Percentiles rank a stretch among this genome's conserved stretches.
phyloP scores from a whole-genome alignment of 2,329 filamentous ascomycete species.

The Ceratocystis alfenasii region DNA sequence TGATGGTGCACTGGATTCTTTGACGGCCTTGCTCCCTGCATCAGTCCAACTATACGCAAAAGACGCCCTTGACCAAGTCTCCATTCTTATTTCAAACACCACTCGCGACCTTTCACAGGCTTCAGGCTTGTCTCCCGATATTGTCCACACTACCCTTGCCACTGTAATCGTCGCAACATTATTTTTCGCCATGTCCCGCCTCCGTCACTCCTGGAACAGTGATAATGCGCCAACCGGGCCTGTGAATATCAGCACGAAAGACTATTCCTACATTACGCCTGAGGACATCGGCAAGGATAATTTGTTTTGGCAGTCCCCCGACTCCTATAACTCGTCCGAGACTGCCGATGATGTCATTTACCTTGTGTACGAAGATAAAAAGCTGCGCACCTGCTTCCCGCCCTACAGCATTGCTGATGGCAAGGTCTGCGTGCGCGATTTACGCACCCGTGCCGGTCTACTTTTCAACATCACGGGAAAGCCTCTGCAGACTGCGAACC shows the following conservation, averaged over 20 bases:
- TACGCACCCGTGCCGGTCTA: slow-evolving; percentile 54
- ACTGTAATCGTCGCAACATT: slow-evolving; percentile 35
- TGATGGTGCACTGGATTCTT: slow-evolving; percentile 42
- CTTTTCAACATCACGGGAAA: slow-evolving; percentile 54
- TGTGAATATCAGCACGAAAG: slow-evolving; percentile 56
- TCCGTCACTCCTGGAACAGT: slow-evolving; percentile 37
- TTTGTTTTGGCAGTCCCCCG: slow-evolving; percentile 27
- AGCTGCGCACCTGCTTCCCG: slow-evolving; percentile 40
- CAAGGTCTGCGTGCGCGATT: slow-evolving; percentile 53
- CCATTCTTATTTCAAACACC: slow-evolving; percentile 36
- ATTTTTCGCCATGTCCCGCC: slow-evolving; percentile 38
- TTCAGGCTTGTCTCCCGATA: slow-evolving; percentile 38
- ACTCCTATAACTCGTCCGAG: not conserved
- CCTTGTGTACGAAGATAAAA: slow-evolving; percentile 11
- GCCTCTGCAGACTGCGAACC: slow-evolving; percentile 51
- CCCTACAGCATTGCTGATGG: slow-evolving; percentile 65
- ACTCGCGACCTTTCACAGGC: slow-evolving; percentile 42
- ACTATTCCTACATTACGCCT: slow-evolving; percentile 74
- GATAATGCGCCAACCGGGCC: slow-evolving; percentile 30
- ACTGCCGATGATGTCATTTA: slow-evolving; percentile 17
- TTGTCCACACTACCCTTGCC: slow-evolving; percentile 38
- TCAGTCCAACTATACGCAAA: slow-evolving; percentile 43
- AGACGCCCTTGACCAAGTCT: slow-evolving; percentile 22
- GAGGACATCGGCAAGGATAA: slow-evolving; percentile 46
- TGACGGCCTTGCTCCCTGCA: slow-evolving; percentile 39